A percentile compares a stretch with the other conserved stretches of the same genome.
phyloP scores from a whole-genome alignment of 495 filamentous ascomycete species.

The Xylaria castorea region DNA sequence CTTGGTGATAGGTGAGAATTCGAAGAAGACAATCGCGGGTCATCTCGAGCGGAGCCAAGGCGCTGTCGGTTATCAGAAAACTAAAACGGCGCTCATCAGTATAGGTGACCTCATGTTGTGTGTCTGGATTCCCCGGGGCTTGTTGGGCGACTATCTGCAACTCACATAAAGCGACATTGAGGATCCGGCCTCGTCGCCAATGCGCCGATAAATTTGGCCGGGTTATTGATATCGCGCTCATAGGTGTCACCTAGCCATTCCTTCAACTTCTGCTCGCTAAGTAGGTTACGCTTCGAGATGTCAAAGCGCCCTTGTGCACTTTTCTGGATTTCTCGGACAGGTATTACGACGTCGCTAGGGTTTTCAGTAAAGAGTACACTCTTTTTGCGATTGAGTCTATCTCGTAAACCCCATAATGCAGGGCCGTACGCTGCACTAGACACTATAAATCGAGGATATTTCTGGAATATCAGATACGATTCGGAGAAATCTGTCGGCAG shows the following conservation, averaged over 20 bases:
- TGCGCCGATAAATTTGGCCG: conserved; percentile 11
- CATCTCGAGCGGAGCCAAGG: conserved; percentile 34
- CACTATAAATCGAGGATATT: conserved; percentile 17
- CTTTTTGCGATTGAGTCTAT: conserved; percentile 17
- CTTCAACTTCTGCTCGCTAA: conserved; percentile 31
- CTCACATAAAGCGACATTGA: conserved; percentile 43
- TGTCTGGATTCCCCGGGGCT: neutral
- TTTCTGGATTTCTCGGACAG: conserved; percentile 9
- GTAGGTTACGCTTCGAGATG: conserved; percentile 32
- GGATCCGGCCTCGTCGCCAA: conserved; percentile 39
- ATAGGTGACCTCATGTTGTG: neutral
- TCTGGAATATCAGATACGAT: conserved; percentile 18
- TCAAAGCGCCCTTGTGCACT: conserved; percentile 4
- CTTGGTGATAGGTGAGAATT: conserved; percentile 50
- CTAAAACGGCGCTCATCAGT: conserved; percentile 23
- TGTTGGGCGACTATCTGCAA: neutral
- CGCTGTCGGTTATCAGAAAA: conserved; percentile 36
- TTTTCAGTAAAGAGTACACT: conserved; percentile 15
- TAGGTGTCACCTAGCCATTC: conserved; percentile 29
- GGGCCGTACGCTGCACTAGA: conserved; percentile 12
- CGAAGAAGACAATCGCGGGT: conserved; percentile 40
- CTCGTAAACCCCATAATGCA: conserved; percentile 11
- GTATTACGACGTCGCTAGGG: conserved; percentile 11
- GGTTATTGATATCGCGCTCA: conserved; percentile 20
- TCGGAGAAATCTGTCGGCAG: conserved; percentile 17